Conservation (phyloP, 352 stramenopile species). For the Pythium biforme region DNA sequence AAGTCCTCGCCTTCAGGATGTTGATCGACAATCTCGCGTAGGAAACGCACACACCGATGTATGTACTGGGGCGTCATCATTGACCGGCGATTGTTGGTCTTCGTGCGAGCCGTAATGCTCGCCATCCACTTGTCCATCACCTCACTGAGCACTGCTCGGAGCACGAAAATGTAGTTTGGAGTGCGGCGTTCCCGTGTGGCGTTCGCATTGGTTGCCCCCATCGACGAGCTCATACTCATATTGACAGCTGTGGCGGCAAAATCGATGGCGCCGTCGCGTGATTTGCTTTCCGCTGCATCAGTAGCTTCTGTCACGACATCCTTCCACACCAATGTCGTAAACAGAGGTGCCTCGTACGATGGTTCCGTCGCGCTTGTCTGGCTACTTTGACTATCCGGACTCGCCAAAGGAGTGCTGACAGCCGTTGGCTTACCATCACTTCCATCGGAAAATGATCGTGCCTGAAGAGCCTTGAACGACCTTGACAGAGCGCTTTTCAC, state of each 20-base stretch:
- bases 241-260: constrained; percentile 75
- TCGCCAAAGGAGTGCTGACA: constrained; percentile 63
- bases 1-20: constrained; percentile 85
- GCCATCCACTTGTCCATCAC: constrained; percentile 91
- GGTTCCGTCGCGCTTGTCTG: constrained; percentile 38
- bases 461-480: constrained; percentile 79
- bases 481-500: constrained; percentile 66
- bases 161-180: constrained; percentile 86
- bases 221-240: constrained; percentile 73
- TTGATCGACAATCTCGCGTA: constrained; percentile 81
- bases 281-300: constrained; percentile 52
- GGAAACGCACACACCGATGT: constrained; percentile 79
- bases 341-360: constrained; percentile 50
- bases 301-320: constrained; percentile 66
- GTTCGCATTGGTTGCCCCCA: constrained; percentile 72
- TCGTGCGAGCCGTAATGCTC: constrained; percentile 57
- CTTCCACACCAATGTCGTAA: constrained; percentile 64
- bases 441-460: constrained; percentile 48
- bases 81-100: constrained; percentile 69
- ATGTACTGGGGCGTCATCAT: constrained; percentile 85
- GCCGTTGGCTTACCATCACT: constrained; percentile 33
- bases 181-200: constrained; percentile 71
- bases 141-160: constrained; percentile 78
- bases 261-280: constrained; percentile 66
- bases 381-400: constrained; percentile 50